Conservation (phyloP, 257 asterid genomes). For the Scutellaria baicalensis region DNA sequence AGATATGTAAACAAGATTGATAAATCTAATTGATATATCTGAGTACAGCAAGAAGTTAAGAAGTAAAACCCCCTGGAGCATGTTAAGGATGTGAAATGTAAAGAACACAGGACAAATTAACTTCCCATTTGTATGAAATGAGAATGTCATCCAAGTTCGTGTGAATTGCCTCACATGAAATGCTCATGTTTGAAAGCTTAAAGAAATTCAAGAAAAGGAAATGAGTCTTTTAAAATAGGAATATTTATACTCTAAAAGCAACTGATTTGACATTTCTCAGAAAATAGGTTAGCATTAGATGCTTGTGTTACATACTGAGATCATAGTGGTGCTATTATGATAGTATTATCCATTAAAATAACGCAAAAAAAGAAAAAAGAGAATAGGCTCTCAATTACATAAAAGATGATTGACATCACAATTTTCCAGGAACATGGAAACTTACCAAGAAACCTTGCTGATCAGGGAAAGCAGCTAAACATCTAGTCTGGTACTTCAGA, state of each 20-base stretch:
- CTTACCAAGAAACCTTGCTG: constrained; percentile 95
- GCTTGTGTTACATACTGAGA: too few relatives aligned
- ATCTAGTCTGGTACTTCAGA: constrained; percentile 91
- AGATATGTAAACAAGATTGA: not conserved
- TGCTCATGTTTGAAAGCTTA: not conserved
- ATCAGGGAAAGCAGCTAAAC: constrained; percentile 96
- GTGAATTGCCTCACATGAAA: not conserved
- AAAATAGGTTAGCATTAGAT: too few relatives aligned
- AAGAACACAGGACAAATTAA: not conserved
- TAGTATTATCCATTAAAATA: too few relatives aligned
- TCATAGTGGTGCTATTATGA: too few relatives aligned
- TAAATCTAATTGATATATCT: too few relatives aligned
- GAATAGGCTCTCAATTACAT: not conserved
- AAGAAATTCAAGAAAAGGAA: too few relatives aligned
- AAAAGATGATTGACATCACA: not conserved
- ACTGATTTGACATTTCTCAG: not conserved
- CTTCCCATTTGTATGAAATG: not conserved
- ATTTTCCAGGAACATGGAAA: constrained; percentile 11
- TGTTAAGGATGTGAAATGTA: not conserved
- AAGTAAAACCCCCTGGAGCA: not conserved
- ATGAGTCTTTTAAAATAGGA: not conserved
- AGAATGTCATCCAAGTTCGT: not conserved
- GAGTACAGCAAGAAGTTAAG: not conserved
- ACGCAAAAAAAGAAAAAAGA: not conserved
- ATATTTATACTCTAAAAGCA: not conserved